phyloP scores from a whole-genome alignment of 202 grass and related monocot genomes.

The Elaeis oleifera region DNA sequence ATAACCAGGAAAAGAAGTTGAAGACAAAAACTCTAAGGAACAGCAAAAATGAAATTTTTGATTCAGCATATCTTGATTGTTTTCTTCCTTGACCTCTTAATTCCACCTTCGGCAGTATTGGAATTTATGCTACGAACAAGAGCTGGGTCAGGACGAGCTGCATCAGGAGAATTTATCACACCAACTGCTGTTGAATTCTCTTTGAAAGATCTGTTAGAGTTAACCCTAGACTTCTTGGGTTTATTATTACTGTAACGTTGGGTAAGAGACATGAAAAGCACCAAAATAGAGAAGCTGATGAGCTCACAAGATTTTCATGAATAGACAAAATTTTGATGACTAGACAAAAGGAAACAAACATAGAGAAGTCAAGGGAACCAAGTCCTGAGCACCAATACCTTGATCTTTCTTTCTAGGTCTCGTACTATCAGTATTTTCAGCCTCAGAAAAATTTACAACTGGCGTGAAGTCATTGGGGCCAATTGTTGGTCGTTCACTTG shows the following conservation, averaged over 20 bases:
- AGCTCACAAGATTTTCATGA: too few relatives aligned
- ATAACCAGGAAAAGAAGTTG: too few relatives aligned
- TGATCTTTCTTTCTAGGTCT: slow-evolving; percentile 14
- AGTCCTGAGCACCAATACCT: slow-evolving; percentile 27
- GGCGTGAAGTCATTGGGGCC: slow-evolving; percentile 45
- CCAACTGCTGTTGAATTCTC: too few relatives aligned
- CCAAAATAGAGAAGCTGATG: not conserved
- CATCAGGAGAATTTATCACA: slow-evolving; percentile 1
- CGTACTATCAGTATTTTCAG: slow-evolving; percentile 13
- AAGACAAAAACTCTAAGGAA: too few relatives aligned
- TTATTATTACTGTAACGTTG: slow-evolving; percentile 20
- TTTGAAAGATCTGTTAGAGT: too few relatives aligned
- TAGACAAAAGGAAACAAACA: too few relatives aligned
- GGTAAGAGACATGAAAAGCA: not conserved
- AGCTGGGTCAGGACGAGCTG: slow-evolving; percentile 4
- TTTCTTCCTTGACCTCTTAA: not conserved
- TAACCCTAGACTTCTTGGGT: slow-evolving; percentile 15
- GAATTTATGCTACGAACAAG: not conserved
- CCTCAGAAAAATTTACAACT: slow-evolving; percentile 30
- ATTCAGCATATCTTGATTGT: not conserved
- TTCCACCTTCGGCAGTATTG: not conserved
- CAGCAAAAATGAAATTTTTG: not conserved
- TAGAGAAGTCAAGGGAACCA: not conserved
- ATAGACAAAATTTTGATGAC: too few relatives aligned
- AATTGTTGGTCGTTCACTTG: slow-evolving; percentile 72